A percentile compares a stretch with the other conserved stretches of the same genome.
phyloP scores from a whole-genome alignment of 2,329 filamentous ascomycete genomes.

The Epichloe coenophiala region DNA sequence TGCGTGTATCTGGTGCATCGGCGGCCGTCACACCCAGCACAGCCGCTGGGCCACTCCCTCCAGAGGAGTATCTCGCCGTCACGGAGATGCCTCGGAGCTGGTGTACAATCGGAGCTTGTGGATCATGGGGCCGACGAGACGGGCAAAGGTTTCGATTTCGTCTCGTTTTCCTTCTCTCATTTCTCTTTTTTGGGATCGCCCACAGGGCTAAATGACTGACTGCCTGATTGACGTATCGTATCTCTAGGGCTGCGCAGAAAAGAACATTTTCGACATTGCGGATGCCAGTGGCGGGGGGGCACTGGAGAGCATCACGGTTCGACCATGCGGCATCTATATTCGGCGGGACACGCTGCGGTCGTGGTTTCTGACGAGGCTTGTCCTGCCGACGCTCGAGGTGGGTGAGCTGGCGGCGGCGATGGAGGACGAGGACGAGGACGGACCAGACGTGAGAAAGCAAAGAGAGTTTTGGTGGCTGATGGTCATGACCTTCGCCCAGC shows the following conservation, averaged over 20 bases:
- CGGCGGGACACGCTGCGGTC: neutral
- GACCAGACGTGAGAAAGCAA: neutral
- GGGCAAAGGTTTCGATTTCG: neutral
- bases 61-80: constrained; percentile 1
- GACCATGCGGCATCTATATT: neutral
- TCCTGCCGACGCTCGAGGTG: constrained; percentile 1
- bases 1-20: constrained; percentile 2
- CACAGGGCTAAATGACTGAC: neutral
- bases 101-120: constrained; percentile 3
- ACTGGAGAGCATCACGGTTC: constrained; percentile 1
- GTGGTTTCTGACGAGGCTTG: constrained; percentile 2
- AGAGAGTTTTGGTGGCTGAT: too few species aligned
- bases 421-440: neutral
- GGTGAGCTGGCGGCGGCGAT: neutral
- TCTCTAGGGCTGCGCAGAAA: constrained; percentile 1
- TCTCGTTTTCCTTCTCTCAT: too few species aligned
- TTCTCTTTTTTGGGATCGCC: too few species aligned
- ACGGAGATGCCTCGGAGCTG: neutral
- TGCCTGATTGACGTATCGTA: too few species aligned
- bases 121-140: constrained; percentile 3
- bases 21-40: constrained; percentile 1
- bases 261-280: constrained; percentile 1
- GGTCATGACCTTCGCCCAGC: too few species aligned
- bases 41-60: neutral
- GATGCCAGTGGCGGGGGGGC: neutral